These are phyloP conservation scores for Pythium guiyangense DNA, from an alignment of 352 stramenopile species.

Conservation along the genomic window DNA sequence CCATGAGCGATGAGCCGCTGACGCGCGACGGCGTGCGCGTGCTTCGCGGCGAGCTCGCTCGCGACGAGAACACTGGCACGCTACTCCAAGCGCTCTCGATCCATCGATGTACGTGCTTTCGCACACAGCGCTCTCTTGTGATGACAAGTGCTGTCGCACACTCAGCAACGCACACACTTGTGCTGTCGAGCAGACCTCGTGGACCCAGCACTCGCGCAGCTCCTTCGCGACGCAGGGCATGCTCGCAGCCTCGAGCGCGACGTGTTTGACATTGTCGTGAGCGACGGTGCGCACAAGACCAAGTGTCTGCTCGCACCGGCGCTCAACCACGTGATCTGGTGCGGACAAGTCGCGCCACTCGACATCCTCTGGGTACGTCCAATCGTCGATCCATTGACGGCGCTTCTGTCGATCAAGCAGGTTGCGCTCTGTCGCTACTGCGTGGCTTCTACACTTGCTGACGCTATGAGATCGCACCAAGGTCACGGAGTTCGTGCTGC, in stretches of 20 bases:
- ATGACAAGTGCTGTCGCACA: no score
- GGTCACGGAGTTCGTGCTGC: conserved; percentile 6
- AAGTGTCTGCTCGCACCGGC: conserved; percentile 40
- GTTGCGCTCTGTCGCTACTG: no score
- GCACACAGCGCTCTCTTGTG: no score
- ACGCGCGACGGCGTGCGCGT: conserved; percentile 34
- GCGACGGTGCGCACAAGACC: conserved; percentile 36
- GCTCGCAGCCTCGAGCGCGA: conserved; percentile 16
- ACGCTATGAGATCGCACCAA: background rate
- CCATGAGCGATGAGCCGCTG: conserved; percentile 13
- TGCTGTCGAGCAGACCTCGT: conserved; percentile 28
- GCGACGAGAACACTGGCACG: conserved; percentile 9
- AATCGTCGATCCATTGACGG: background rate
- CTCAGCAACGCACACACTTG: no score
- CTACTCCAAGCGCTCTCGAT: conserved; percentile 49
- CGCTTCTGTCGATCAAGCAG: background rate
- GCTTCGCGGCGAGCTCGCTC: conserved; percentile 15
- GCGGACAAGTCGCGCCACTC: conserved; percentile 17
- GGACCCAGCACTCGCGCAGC: conserved; percentile 34
- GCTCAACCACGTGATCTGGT: conserved; percentile 41
- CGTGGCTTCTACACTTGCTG: no score
- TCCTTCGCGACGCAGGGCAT: conserved; percentile 19
- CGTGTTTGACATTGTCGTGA: conserved; percentile 63
- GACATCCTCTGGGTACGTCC: conserved; percentile 32
- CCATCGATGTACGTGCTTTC: conserved; percentile 44